Base-by-base conservation (phyloP, 768 basidiomycete species). In the Lactifluus piperatus region DNA sequence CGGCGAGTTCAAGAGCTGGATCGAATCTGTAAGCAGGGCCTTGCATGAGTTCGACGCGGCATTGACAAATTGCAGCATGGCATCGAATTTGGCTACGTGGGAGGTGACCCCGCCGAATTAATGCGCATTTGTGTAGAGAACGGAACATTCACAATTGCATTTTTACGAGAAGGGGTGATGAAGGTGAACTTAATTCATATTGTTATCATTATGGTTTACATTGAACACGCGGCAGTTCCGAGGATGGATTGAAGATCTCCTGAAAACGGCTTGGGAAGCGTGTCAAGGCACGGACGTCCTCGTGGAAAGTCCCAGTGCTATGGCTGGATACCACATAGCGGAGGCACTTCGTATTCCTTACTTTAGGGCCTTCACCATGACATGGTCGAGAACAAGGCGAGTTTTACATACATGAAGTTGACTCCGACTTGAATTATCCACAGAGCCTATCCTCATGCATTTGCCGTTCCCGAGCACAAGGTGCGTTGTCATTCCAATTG, bases 91-190 rank as follows among this genome's bases (percentile, higher is more conserved):
- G 88, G 88, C 11, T 87, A 81, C 64, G 94, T 98, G 44, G 95
- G 97, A 11, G 95, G 95, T 27, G 97, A 98, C 71, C 95, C 95
- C 10, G 94, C 97, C 1, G 95, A 98, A 71, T 75, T 99, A 43
- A 94, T 98, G 94, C 82, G 91, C 53, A 92, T 99, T 63, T 98
- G 94, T 70, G 87, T 98, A 34, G 95, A 97, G 72, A 97, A 99
- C 72, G 97, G 97, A 62, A 97, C 87, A 57, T 99, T 97, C 69
- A 97, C 95, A 0, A 87, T 98, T 37, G 84, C 93, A 0, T 98
- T 98, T 73, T 74, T 97, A 70, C 94, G 87, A 71, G 97, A 99
- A 69, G 87, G 85, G 11, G 70, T 98, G 37, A 76, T 82, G 62
- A 97, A 93, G 82, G 93, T 91, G 58, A 41, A 68, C 57, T 49